These are phyloP conservation scores for Cokeromyces recurvatus DNA, from an alignment of 371 early-diverging fungal genomes.

Conservation along the genomic window DNA sequence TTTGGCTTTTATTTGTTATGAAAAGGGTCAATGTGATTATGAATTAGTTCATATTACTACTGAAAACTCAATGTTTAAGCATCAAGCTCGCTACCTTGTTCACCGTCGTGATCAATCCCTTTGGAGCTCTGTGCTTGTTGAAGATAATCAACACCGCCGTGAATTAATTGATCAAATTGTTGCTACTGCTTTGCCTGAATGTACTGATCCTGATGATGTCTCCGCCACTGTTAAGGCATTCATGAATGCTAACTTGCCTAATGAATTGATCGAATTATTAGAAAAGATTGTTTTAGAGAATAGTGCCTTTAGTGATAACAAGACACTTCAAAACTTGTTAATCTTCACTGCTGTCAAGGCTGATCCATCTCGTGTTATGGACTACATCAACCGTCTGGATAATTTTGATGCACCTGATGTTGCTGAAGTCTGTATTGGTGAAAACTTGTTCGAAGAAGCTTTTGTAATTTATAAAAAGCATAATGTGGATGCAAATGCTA, in stretches of 20 bases:
- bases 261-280: slow-evolving; percentile 92
- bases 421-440: slow-evolving; percentile 89
- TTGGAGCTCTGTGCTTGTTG: slow-evolving; percentile 81
- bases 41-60: slow-evolving; percentile 92
- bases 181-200: slow-evolving; percentile 90
- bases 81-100: slow-evolving; percentile 94
- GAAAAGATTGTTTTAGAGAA: slow-evolving; percentile 94
- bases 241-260: slow-evolving; percentile 93
- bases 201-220: slow-evolving; percentile 95
- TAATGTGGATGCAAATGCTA: slow-evolving; percentile 81
- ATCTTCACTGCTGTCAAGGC: slow-evolving; percentile 97
- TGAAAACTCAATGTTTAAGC: slow-evolving; percentile 98
- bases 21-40: slow-evolving; percentile 91
- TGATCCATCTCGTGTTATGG: slow-evolving; percentile 88
- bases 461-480: slow-evolving; percentile 93
- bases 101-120: slow-evolving; percentile 81
- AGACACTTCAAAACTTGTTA: slow-evolving; percentile 94
- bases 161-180: slow-evolving; percentile 91
- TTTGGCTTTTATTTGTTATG: slow-evolving; percentile 93
- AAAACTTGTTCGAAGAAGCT: slow-evolving; percentile 91
- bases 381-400: slow-evolving; percentile 87
- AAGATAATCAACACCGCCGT: slow-evolving; percentile 78
- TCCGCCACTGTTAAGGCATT: slow-evolving; percentile 96
- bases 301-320: slow-evolving; percentile 91
- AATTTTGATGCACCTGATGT: slow-evolving; percentile 96